Evolutionary conservation across 2,329 filamentous ascomycete species (phyloP), one percentile per base, ranked within the genome.

Genomic region (Fusarium transvaalense): DNA sequence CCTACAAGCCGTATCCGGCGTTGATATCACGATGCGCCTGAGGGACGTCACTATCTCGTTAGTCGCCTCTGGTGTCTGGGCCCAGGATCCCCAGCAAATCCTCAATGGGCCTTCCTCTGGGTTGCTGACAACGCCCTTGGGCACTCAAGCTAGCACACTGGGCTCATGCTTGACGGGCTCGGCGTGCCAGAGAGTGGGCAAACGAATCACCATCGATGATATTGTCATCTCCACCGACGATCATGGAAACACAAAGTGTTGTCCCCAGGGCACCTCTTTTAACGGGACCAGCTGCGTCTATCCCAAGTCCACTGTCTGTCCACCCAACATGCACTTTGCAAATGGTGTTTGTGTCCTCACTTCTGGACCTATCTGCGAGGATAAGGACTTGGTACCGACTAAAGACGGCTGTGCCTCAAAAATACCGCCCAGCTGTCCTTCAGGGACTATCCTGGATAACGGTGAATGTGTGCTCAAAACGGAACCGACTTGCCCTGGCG

Each of bases 371-470:
- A 14, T 52, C 37, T 52, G 48, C 37, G 48, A 52, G 10, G 48
- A 52, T 19, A 19, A 41, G 12, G 17, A 12, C 48, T 15, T 52
- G 27, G 37, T 52, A 3, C 48, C 48, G 2, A 52, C 48, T 7
- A 52, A 41, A 37, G 48, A 52, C 8, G 48, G 48, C 27, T 52
- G 48, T 19, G 48, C 48, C 48, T 52, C 48, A 15, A 52, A 32
- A 14, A 10, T 41, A 9, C 48, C 37, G 4, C 48, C 48, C 1
- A 32, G 0, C 4, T 52, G 48, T 52, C 48, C 48, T 25, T 3
- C 48, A 7, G 48, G 32, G 1, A 32, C 48, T 12, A 14, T 52
- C 3, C 37, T 52, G 15, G 48, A 52, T 10, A 32, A 52, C 7
- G 48, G 48, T 7, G 37, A 52, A 27, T 52, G 48, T 41, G 48